Evolutionary conservation across 306 rosid genomes (phyloP), one percentile per base, ranked within the genome.

Genomic region (Ochetophila trinervis): DNA sequence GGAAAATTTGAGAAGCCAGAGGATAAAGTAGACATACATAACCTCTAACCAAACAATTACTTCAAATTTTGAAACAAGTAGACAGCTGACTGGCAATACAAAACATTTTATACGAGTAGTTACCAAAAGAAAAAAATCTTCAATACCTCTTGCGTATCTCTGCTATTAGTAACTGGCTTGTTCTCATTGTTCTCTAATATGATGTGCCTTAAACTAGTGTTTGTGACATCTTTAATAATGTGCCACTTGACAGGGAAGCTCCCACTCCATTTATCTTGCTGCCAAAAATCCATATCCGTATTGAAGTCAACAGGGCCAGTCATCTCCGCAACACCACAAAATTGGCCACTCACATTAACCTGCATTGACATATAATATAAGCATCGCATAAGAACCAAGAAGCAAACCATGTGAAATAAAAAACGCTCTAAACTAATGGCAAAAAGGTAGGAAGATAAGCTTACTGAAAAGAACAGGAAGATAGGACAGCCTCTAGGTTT

Each of bases 251-350:
- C 93, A 82, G 93, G 87, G 76, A 92, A 92, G 86, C 91, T 87
- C 40, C 98, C 98, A 79, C 83, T 87, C 98, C 98, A 92, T 80
- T 92, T 92, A 76, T 89, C 96, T 76, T 92, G 98, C 85, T 92
- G 98, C 96, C 98, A 92, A 65, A 92, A 92, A 81, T 87, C 95
- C 98, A 92, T 85, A 72, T 92, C 95, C 83, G 68, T 87, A 63
- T 74, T 69, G 74, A 85, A 89, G 72, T 92, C 98, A 62, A 89
- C 93, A 3, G 85, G 73, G 24, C 96, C 95, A 64, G 66, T 63
- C 92, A 92, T 92, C 86, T 92, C 96, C 0, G 93, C 96, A 18
- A 89, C 84, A 23, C 98, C 96, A 48, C 98, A 89, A 63, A 92
- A 92, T 64, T 92, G 98, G 60, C 95, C 98, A 51, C 98, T 92